Evolutionary conservation across 441 rosid species (phyloP).

Genomic region (Aquilaria agallochum): DNA sequence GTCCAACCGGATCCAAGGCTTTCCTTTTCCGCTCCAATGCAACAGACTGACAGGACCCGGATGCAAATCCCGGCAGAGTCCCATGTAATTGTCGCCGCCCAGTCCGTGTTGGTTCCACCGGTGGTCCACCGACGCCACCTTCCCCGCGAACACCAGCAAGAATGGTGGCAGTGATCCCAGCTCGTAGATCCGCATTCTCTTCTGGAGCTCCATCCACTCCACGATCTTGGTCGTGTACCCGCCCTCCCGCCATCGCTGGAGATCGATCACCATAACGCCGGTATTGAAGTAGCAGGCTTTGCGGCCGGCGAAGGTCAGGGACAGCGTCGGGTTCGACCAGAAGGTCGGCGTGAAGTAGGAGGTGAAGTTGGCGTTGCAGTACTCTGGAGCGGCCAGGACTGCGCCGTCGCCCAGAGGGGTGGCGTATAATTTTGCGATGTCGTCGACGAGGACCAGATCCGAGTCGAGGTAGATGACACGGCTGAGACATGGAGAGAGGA

Average conservation of each 20-base stretch:
- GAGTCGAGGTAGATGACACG: slow-evolving; percentile 64
- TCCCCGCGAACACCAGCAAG: slow-evolving; percentile 59
- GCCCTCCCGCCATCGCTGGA: slow-evolving; percentile 43
- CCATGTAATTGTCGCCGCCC: slow-evolving; percentile 59
- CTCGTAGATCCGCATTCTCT: slow-evolving; percentile 60
- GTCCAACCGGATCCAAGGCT: slow-evolving; percentile 62
- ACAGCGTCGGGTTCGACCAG: slow-evolving; percentile 64
- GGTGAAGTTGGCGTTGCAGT: slow-evolving; percentile 66
- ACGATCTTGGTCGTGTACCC: slow-evolving; percentile 54
- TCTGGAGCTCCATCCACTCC: slow-evolving; percentile 76
- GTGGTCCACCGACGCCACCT: slow-evolving; percentile 58
- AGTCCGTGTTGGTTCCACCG: slow-evolving; percentile 75
- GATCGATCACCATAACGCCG: slow-evolving; percentile 64
- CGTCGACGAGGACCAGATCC: slow-evolving; percentile 61
- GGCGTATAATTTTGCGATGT: slow-evolving; percentile 46
- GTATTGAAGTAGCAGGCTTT: slow-evolving; percentile 65
- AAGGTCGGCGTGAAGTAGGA: slow-evolving; percentile 64
- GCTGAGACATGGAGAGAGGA: slow-evolving; percentile 42
- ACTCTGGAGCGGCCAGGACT: slow-evolving; percentile 59
- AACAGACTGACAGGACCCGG: slow-evolving; percentile 63
- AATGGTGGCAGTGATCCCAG: slow-evolving; percentile 64
- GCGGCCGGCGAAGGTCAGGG: slow-evolving; percentile 41
- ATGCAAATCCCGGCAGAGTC: slow-evolving; percentile 54
- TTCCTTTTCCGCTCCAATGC: slow-evolving; percentile 81
- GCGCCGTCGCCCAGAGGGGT: slow-evolving; percentile 29